A percentile compares a stretch with the other conserved stretches of the same genome.
These are phyloP conservation scores for Euptelea pleiosperma DNA, from an alignment of 164 flowering plant genomes.

Conservation along the genomic window DNA sequence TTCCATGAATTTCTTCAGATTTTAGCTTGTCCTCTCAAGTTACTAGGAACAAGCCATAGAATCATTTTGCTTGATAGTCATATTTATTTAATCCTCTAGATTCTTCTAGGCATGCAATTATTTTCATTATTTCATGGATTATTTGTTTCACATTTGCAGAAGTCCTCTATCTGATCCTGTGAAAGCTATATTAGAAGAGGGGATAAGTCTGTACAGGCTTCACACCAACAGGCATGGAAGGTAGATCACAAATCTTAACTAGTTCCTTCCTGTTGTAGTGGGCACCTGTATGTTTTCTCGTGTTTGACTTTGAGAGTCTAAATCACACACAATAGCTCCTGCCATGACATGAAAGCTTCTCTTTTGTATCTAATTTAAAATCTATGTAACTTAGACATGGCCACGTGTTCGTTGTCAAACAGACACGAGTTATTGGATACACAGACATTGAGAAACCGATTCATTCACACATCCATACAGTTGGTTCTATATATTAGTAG, in stretches of 20 bases:
- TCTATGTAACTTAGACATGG: too few relatives aligned
- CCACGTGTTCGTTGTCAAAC: too few relatives aligned
- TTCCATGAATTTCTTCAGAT: not conserved
- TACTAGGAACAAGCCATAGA: not conserved
- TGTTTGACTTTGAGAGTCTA: too few relatives aligned
- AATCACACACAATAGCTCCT: too few relatives aligned
- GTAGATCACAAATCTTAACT: not conserved
- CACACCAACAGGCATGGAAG: conserved; percentile 77
- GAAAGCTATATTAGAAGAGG: conserved; percentile 67
- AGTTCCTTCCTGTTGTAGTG: not conserved
- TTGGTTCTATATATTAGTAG: too few relatives aligned
- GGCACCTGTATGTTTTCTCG: too few relatives aligned
- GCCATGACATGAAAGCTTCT: too few relatives aligned
- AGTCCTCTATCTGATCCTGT: conserved; percentile 66
- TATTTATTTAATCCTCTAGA: not conserved
- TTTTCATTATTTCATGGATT: not conserved
- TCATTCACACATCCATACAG: too few relatives aligned
- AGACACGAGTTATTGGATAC: too few relatives aligned
- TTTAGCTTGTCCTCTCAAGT: not conserved
- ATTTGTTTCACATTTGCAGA: conserved; percentile 43
- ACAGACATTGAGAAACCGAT: too few relatives aligned
- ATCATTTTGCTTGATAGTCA: too few relatives aligned
- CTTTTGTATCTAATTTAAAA: too few relatives aligned
- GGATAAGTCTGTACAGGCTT: conserved; percentile 68
- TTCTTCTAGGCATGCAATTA: not conserved